A percentile compares a stretch with the other conserved stretches of the same genome.
Conservation (phyloP, 148 eudicot species). For the Rhododendron henanense region DNA sequence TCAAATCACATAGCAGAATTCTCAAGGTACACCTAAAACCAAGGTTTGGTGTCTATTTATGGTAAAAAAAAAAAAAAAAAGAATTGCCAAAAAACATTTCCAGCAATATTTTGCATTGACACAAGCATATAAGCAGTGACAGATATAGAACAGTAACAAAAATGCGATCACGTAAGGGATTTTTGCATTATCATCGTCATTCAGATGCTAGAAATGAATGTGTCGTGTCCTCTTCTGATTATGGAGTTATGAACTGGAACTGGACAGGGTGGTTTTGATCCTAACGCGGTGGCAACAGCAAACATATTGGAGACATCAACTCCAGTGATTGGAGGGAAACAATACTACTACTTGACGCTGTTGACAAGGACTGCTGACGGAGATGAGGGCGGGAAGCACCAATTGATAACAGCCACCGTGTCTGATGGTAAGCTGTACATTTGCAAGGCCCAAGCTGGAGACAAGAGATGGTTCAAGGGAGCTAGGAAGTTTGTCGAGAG, state of each 20-base stretch:
- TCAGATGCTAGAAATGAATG: not conserved
- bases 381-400: slow-evolving; percentile 97
- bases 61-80: no score
- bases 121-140: not conserved
- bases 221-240: not conserved
- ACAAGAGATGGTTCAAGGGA: slow-evolving; percentile 99
- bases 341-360: slow-evolving; percentile 66
- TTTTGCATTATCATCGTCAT: not conserved
- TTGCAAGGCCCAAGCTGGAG: slow-evolving; percentile 99
- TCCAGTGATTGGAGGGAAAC: slow-evolving; percentile 52
- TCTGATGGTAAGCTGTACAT: slow-evolving; percentile 78
- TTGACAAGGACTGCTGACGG: slow-evolving; percentile 98
- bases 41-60: not conserved
- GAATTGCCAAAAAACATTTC: not conserved
- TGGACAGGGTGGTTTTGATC: slow-evolving; percentile 87
- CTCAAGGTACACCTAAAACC: not conserved
- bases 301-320: slow-evolving; percentile 69
- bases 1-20: not conserved
- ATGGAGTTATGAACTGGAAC: not conserved
- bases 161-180: not conserved
- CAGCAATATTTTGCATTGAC: not conserved
- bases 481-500: slow-evolving; percentile 82
- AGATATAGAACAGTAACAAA: not conserved
- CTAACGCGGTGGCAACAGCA: slow-evolving; percentile 74
- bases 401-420: slow-evolving; percentile 72